phyloP scores from a whole-genome alignment of 2,329 filamentous ascomycete genomes.

The Fusarium anguioides region DNA sequence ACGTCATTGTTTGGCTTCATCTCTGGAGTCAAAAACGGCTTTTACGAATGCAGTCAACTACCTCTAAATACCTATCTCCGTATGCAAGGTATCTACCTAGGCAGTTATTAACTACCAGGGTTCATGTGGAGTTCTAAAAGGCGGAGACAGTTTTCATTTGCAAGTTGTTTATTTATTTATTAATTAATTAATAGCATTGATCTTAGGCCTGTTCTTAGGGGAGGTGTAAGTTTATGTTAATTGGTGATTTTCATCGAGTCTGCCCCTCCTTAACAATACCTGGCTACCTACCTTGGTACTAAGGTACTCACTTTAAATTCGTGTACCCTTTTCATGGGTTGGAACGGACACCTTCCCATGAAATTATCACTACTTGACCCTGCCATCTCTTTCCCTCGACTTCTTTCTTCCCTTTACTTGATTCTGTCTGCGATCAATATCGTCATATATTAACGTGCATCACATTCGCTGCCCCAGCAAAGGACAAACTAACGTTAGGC shows the following conservation, averaged over 20 bases:
- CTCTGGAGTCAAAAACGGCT: not conserved
- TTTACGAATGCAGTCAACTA: not conserved
- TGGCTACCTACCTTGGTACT: not conserved
- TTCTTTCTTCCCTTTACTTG: not conserved
- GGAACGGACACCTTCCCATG: not conserved
- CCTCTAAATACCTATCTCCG: too few species aligned
- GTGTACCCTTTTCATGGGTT: not conserved
- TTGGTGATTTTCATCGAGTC: constrained; percentile 15
- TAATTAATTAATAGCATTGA: constrained; percentile 14
- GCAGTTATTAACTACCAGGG: not conserved
- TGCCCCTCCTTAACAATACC: constrained; percentile 1
- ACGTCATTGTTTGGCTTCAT: not conserved
- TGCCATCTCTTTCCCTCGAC: not conserved
- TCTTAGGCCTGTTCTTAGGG: not conserved
- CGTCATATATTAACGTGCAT: constrained; percentile 1
- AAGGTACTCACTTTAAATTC: too few species aligned
- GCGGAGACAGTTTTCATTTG: not conserved
- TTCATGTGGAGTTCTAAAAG: not conserved
- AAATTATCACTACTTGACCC: not conserved
- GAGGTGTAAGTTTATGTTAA: constrained; percentile 1
- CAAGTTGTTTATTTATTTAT: not conserved
- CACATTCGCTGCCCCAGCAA: not conserved
- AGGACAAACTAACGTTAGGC: not conserved
- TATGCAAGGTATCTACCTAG: too few species aligned
- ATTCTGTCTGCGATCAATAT: not conserved